Percentiles rank a stretch among this genome's conserved stretches.
These are phyloP conservation scores for Termitomyces heimii DNA, from an alignment of 768 basidiomycete species.

Conservation along the genomic window DNA sequence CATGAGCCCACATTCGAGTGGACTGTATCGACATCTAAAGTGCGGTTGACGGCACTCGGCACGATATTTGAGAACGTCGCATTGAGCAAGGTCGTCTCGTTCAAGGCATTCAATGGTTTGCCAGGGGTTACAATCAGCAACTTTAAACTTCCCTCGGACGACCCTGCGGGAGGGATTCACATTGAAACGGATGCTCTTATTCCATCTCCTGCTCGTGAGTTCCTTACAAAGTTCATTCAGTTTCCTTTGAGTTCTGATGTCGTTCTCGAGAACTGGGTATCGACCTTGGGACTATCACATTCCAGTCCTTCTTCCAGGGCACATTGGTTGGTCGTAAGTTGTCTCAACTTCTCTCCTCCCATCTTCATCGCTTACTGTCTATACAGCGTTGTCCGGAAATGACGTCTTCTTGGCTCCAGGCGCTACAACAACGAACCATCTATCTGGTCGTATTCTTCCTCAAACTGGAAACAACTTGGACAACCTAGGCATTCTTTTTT, in stretches of 20 bases:
- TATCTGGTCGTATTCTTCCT: conserved; percentile 60
- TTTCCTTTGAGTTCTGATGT: conserved; percentile 10
- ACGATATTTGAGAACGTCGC: conserved; percentile 63
- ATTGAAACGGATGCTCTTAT: conserved; percentile 64
- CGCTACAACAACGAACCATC: conserved; percentile 41
- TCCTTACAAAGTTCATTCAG: neutral
- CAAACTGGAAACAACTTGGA: conserved; percentile 50
- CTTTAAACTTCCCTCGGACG: conserved; percentile 64
- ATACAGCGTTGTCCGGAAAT: conserved; percentile 44
- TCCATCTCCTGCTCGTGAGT: conserved; percentile 61
- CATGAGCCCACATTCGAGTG: conserved; percentile 62
- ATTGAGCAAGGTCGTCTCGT: conserved; percentile 51
- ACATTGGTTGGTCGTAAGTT: conserved; percentile 56
- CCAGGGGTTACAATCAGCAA: conserved; percentile 68
- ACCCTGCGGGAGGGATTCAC: conserved; percentile 62
- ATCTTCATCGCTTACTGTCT: neutral
- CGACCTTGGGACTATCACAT: conserved; percentile 57
- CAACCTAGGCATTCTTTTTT: conserved; percentile 57
- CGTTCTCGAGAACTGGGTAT: conserved; percentile 54
- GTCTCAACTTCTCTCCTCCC: conserved; percentile 1
- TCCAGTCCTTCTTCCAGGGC: conserved; percentile 55
- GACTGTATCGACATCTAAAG: conserved; percentile 61
- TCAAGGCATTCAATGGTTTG: conserved; percentile 68
- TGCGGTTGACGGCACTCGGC: conserved; percentile 60
- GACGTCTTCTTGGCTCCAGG: conserved; percentile 46